phyloP scores from a whole-genome alignment of 257 asterid species.

The Paulownia fortunei region DNA sequence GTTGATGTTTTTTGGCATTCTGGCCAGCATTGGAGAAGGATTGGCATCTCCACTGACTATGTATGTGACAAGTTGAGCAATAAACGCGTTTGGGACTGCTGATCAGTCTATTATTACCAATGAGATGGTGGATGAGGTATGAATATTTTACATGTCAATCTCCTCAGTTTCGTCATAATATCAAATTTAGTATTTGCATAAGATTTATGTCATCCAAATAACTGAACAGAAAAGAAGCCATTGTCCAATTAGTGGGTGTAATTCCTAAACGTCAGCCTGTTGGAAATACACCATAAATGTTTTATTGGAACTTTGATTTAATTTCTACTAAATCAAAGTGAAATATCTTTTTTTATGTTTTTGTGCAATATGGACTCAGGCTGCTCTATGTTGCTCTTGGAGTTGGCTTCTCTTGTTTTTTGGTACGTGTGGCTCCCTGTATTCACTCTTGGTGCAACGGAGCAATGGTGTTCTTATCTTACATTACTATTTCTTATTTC shows the following conservation, averaged over 20 bases:
- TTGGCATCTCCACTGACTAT: slow-evolving; percentile 40
- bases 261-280: neutral
- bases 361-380: too few relatives aligned
- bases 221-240: neutral
- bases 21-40: slow-evolving; percentile 45
- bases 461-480: neutral
- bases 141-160: neutral
- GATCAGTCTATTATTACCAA: slow-evolving; percentile 31
- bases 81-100: slow-evolving; percentile 48
- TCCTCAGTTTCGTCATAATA: neutral
- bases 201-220: neutral
- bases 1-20: slow-evolving; percentile 39
- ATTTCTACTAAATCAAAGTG: neutral
- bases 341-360: neutral
- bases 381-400: too few relatives aligned
- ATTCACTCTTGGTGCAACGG: neutral
- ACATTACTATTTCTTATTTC: neutral
- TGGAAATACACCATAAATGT: neutral
- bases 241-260: neutral
- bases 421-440: too few relatives aligned
- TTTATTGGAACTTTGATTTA: neutral
- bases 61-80: slow-evolving; percentile 45
- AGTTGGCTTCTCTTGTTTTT: too few relatives aligned
- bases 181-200: neutral
- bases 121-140: slow-evolving; percentile 43